Conservation (phyloP, 208 protist species). For the Porcisia deanei region DNA sequence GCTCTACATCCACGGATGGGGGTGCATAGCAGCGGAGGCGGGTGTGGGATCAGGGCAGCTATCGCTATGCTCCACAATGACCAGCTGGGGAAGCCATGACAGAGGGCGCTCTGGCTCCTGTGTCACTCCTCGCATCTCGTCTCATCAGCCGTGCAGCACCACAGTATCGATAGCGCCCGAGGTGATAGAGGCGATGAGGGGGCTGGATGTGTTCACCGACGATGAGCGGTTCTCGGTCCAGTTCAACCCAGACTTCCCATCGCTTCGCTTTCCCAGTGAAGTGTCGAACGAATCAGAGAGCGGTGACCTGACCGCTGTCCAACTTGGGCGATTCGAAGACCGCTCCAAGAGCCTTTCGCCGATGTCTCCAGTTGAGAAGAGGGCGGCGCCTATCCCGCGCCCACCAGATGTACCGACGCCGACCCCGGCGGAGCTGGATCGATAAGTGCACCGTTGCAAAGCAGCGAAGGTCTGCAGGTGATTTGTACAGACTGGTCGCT, state of each 20-base stretch:
- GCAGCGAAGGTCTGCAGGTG: conserved; percentile 67
- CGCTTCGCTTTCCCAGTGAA: conserved; percentile 2
- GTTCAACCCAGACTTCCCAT: background rate
- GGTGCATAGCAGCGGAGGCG: background rate
- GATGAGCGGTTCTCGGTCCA: conserved; percentile 1
- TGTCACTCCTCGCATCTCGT: background rate
- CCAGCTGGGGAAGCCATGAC: conserved; percentile 4
- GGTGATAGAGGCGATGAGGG: conserved; percentile 1
- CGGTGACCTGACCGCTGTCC: background rate
- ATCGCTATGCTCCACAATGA: conserved; percentile 2
- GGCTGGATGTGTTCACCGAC: background rate
- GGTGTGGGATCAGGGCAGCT: background rate
- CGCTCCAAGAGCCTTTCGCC: conserved; percentile 7
- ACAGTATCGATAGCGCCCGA: conserved; percentile 7
- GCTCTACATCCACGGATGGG: background rate
- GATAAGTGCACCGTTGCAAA: conserved; percentile 20
- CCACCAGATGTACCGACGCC: background rate
- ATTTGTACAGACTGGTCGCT: conserved; percentile 54
- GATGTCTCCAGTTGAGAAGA: too few relatives aligned
- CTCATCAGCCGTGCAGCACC: background rate
- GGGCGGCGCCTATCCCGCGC: background rate
- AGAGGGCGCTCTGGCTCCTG: conserved; percentile 1
- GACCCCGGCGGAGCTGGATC: conserved; percentile 17
- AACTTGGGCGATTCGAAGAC: background rate
- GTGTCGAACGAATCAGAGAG: background rate